Evolutionary conservation across 306 rosid species (phyloP), one percentile per base, ranked within the genome.

Genomic region (Pterocarpus santalinus): DNA sequence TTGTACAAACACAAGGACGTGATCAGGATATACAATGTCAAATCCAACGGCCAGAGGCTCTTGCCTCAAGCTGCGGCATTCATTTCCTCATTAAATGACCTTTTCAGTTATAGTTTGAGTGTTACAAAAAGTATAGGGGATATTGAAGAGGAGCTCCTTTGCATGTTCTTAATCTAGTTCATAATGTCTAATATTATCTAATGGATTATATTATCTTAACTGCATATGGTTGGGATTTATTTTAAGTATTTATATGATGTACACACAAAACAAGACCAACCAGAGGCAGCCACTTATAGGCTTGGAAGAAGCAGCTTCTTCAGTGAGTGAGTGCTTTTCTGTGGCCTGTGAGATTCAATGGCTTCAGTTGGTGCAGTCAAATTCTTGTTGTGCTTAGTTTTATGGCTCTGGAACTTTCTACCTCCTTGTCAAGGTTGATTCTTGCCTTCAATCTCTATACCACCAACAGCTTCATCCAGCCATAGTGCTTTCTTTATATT

Each of bases 191-290:
- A 47, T 60, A 12, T n/a, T 55, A 78, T 72, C 34, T 56, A 57
- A 14, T 5, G 43, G 15, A 52, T 76, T 67, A 67, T 58, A 38
- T 43, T 46, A 32, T 17, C 58, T 66, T 58, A 67, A 41, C 67
- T 5, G n/a, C n/a, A 76, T 4, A 28, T 3, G 12, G 47, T 44
- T 13, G 14, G 33, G 35, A 7, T 38, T 33, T 36, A 17, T 13
- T 68, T 52, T 15, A 43, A 16, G 78, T 85, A 80, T 89, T 60
- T 91, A 84, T 71, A 55, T 39, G 81, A 76, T 52, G 76, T 49
- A 56, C 94, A 88, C 98, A 86, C 86, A 88, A 88, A 88, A 85
- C 90, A 80, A 89, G 97, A 41, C 97, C 97, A 95, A 87, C 97
- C 93, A 89, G 88, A 58, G 81, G 87, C 1, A 87, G 93, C 80